phyloP scores from a whole-genome alignment of 129 eudicot species.

The sunflower (Helianthus annuus) region DNA sequence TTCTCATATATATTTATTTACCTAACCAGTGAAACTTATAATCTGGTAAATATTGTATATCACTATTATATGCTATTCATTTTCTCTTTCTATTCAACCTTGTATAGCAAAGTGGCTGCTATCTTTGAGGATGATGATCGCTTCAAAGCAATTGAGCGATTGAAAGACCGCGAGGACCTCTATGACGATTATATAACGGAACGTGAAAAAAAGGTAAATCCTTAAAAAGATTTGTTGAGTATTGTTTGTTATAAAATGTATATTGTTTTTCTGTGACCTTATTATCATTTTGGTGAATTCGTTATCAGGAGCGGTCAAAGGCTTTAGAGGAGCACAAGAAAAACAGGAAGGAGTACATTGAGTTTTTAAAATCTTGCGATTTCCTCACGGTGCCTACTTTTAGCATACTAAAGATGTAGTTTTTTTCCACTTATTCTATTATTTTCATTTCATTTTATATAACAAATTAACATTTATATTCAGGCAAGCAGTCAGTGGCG shows the following conservation, averaged over 20 bases:
- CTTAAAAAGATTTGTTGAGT: not conserved
- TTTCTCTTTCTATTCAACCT: conserved; percentile 18
- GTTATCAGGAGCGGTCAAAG: conserved; percentile 75
- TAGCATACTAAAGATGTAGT: not conserved
- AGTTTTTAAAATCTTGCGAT: conserved; percentile 83
- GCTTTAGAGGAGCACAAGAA: conserved; percentile 81
- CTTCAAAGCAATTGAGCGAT: conserved; percentile 78
- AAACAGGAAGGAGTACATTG: conserved; percentile 64
- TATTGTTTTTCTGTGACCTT: not conserved
- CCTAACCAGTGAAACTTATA: not conserved
- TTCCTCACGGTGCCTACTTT: conserved; percentile 62
- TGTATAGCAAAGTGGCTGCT: conserved; percentile 60
- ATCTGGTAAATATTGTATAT: not conserved
- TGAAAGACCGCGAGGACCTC: conserved; percentile 84
- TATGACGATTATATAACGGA: conserved; percentile 64
- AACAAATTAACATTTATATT: conserved; percentile 13
- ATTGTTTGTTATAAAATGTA: not conserved
- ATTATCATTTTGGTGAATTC: not conserved
- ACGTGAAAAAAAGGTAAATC: conserved; percentile 72
- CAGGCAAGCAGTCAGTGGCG: conserved; percentile 99
- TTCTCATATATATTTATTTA: not conserved
- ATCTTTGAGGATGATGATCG: conserved; percentile 91
- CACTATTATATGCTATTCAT: conserved; percentile 15
- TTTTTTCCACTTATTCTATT: not conserved
- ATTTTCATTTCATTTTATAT: conserved; percentile 9